Conservation (phyloP, 108 stramenopile species). For the Pseudonitzschia multiseries region DNA sequence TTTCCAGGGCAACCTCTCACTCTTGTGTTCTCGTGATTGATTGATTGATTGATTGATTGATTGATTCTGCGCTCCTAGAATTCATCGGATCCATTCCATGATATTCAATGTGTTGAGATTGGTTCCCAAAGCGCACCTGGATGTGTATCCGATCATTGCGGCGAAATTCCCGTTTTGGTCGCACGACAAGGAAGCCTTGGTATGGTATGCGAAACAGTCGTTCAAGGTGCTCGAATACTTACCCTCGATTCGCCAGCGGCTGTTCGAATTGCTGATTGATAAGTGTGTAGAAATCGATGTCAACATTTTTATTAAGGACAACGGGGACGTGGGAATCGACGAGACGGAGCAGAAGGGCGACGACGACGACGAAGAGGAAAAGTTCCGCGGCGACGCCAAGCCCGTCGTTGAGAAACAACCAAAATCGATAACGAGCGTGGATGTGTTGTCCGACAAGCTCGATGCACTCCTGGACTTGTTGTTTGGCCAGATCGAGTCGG, state of each 20-base stretch:
- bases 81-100: slow-evolving; percentile 45
- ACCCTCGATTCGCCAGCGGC: slow-evolving; percentile 37
- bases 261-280: slow-evolving; percentile 70
- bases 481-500: slow-evolving; percentile 16
- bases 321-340: slow-evolving; percentile 82
- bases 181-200: slow-evolving; percentile 15
- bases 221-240: slow-evolving; percentile 47
- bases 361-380: slow-evolving; percentile 20
- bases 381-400: slow-evolving; percentile 15
- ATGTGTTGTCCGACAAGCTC: slow-evolving; percentile 61
- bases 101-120: slow-evolving; percentile 43
- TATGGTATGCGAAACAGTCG: slow-evolving; percentile 41
- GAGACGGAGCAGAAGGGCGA: slow-evolving; percentile 32
- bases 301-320: slow-evolving; percentile 90
- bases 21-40: neutral
- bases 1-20: slow-evolving; percentile 3
- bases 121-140: slow-evolving; percentile 47
- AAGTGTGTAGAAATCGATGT: slow-evolving; percentile 96
- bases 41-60: too few relatives aligned
- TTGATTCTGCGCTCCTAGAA: too few relatives aligned
- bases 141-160: slow-evolving; percentile 54
- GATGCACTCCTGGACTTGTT: slow-evolving; percentile 30
- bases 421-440: slow-evolving; percentile 25
- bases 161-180: slow-evolving; percentile 49
- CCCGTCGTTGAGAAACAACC: neutral